Evolutionary conservation across 106 monocot species (phyloP).

Genomic region (Dioscorea zingiberensis): DNA sequence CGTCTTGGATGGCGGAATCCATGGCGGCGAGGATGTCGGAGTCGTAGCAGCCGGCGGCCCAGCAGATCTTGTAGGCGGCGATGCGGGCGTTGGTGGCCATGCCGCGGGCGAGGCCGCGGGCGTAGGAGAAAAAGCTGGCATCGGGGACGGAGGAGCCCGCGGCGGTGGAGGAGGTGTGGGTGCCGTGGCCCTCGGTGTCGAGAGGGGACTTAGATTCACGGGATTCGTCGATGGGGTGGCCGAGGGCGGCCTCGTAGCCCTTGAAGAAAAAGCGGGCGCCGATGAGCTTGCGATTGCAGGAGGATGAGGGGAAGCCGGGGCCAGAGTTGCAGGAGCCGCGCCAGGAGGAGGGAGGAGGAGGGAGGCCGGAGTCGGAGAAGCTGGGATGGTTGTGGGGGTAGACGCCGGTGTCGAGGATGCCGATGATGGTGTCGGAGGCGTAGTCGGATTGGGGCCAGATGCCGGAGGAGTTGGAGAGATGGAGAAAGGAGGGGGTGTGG

Average conservation of each 20-base stretch:
- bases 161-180: slow-evolving; percentile 81
- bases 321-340: slow-evolving; percentile 27
- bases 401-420: slow-evolving; percentile 65
- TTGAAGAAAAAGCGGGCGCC: slow-evolving; percentile 55
- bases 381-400: slow-evolving; percentile 26
- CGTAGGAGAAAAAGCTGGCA: slow-evolving; percentile 51
- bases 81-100: slow-evolving; percentile 71
- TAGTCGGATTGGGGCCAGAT: slow-evolving; percentile 57
- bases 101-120: slow-evolving; percentile 56
- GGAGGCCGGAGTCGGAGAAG: slow-evolving; percentile 33
- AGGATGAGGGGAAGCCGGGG: background rate
- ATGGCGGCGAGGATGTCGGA: slow-evolving; percentile 87
- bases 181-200: slow-evolving; percentile 85
- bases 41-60: slow-evolving; percentile 65
- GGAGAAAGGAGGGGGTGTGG: slow-evolving; percentile 68
- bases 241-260: slow-evolving; percentile 47
- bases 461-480: slow-evolving; percentile 45
- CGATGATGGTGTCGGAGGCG: slow-evolving; percentile 49
- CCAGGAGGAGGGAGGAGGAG: slow-evolving; percentile 25
- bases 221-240: slow-evolving; percentile 42
- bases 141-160: slow-evolving; percentile 47
- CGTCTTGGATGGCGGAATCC: slow-evolving; percentile 68
- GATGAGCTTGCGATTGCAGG: slow-evolving; percentile 60
- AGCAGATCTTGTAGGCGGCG: slow-evolving; percentile 90
- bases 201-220: slow-evolving; percentile 59